Conservation (phyloP, 2,329 filamentous ascomycete genomes). For the Aquanectria penicillioides region DNA sequence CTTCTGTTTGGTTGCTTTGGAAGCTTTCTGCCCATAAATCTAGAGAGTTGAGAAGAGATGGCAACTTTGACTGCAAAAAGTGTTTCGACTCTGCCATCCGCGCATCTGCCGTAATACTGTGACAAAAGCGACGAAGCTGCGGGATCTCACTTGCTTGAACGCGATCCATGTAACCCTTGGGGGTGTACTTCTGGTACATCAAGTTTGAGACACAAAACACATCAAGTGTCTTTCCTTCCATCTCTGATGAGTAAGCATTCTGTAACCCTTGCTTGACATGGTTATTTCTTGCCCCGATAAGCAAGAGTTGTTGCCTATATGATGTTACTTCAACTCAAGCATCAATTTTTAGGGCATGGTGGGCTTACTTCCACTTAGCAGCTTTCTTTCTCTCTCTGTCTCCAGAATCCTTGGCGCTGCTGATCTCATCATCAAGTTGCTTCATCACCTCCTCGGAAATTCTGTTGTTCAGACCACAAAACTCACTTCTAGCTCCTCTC, state of each 20-base stretch:
- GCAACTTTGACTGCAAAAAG: constrained; percentile 40
- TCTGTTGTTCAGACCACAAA: constrained; percentile 38
- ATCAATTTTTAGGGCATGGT: not conserved
- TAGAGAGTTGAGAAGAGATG: constrained; percentile 42
- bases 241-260: constrained; percentile 38
- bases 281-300: constrained; percentile 44
- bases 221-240: constrained; percentile 35
- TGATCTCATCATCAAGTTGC: constrained; percentile 41
- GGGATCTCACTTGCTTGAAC: constrained; percentile 45
- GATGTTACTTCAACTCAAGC: not conserved
- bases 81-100: constrained; percentile 44
- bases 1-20: not conserved
- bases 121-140: constrained; percentile 46
- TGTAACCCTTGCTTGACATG: constrained; percentile 43
- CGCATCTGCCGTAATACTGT: constrained; percentile 45
- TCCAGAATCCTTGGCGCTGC: constrained; percentile 32
- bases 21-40: constrained; percentile 38
- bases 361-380: constrained; percentile 35
- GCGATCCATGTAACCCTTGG: constrained; percentile 40
- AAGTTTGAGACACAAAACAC: constrained; percentile 51
- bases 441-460: constrained; percentile 32
- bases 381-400: constrained; percentile 37
- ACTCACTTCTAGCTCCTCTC: constrained; percentile 37
- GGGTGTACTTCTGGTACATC: constrained; percentile 45
- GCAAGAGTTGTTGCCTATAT: constrained; percentile 38